Conservation (phyloP, 768 basidiomycete species). For the Pholiota molesta region DNA sequence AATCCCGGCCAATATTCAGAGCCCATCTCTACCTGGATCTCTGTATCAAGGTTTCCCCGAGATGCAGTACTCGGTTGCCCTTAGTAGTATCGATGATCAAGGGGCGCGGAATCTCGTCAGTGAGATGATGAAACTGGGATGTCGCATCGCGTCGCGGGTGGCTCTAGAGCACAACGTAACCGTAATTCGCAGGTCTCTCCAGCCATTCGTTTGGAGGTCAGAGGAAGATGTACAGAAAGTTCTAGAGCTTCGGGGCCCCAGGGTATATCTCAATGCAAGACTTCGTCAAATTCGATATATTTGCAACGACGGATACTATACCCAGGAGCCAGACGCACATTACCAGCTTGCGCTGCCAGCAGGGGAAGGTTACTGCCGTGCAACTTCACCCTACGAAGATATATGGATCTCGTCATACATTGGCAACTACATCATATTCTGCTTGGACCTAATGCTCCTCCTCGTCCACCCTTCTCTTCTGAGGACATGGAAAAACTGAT, state of each 20-base stretch:
- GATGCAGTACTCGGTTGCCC: conserved; percentile 47
- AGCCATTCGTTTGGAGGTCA: conserved; percentile 29
- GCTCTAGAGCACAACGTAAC: conserved; percentile 61
- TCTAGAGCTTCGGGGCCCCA: conserved; percentile 46
- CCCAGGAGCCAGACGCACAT: conserved; percentile 63
- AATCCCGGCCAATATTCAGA: conserved; percentile 33
- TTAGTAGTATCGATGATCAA: conserved; percentile 22
- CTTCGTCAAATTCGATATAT: conserved; percentile 34
- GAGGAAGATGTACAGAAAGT: conserved; percentile 42
- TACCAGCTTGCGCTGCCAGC: conserved; percentile 68
- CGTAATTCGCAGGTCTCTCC: conserved; percentile 58
- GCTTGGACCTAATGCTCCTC: conserved; percentile 37
- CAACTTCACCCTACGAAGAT: conserved; percentile 90
- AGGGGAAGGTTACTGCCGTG: conserved; percentile 80
- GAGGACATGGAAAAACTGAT: conserved; percentile 47
- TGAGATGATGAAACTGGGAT: conserved; percentile 84
- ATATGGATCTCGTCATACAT: conserved; percentile 77
- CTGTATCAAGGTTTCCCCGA: conserved; percentile 52
- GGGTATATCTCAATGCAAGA: conserved; percentile 43
- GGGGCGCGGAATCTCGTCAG: conserved; percentile 65
- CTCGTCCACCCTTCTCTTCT: conserved; percentile 44
- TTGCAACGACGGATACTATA: conserved; percentile 44
- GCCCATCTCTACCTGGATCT: conserved; percentile 30
- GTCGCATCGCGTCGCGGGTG: conserved; percentile 75
- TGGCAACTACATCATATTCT: conserved; percentile 92